These are phyloP conservation scores for Cryomyces minteri DNA, from an alignment of 495 filamentous ascomycete species.

Conservation along the genomic window DNA sequence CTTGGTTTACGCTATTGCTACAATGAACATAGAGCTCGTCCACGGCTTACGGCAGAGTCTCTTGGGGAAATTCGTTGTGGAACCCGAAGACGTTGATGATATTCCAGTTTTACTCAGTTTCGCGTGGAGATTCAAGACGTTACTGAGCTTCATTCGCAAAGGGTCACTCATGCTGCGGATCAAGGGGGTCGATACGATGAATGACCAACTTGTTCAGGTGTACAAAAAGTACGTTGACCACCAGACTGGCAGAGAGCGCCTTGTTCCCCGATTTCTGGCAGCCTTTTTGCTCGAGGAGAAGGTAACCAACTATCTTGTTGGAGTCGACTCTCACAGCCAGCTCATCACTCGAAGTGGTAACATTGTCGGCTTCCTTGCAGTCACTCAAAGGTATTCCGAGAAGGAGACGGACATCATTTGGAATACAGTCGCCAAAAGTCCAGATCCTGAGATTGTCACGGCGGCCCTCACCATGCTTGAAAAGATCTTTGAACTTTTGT, in stretches of 20 bases:
- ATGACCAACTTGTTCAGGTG: constrained; percentile 44
- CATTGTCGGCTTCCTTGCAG: constrained; percentile 74
- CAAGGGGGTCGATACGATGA: constrained; percentile 50
- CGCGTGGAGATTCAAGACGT: background rate
- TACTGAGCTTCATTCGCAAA: constrained; percentile 1
- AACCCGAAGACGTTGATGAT: background rate
- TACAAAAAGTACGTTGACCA: constrained; percentile 34
- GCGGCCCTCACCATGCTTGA: constrained; percentile 62
- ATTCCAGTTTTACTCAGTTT: background rate
- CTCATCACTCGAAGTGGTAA: constrained; percentile 67
- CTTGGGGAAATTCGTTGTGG: too few species aligned
- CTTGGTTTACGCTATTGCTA: too few species aligned
- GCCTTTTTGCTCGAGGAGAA: constrained; percentile 49
- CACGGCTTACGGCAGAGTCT: too few species aligned
- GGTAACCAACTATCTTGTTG: constrained; percentile 69
- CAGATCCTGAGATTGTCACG: constrained; percentile 66
- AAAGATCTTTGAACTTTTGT: constrained; percentile 42
- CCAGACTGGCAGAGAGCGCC: constrained; percentile 19
- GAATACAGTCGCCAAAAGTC: constrained; percentile 64
- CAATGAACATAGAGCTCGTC: too few species aligned
- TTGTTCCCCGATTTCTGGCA: constrained; percentile 42
- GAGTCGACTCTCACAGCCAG: constrained; percentile 80
- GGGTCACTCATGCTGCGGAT: constrained; percentile 84
- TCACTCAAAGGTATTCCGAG: constrained; percentile 55
- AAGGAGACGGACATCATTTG: constrained; percentile 65